Base-by-base conservation (phyloP, 352 stramenopile genomes). In the Phytophthora aleatoria region DNA sequence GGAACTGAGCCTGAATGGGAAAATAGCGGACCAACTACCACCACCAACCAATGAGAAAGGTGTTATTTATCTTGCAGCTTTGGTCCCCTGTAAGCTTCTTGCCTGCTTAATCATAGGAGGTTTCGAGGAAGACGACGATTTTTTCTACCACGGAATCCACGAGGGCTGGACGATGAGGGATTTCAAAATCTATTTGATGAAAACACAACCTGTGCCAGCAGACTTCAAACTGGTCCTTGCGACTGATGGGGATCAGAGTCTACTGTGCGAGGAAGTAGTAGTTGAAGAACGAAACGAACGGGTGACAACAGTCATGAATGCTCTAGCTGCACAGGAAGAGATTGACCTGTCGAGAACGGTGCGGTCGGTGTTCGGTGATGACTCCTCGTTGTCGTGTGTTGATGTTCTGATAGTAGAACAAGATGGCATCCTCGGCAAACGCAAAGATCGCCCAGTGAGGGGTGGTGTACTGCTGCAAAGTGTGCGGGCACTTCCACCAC, bases 281-380 rank as follows among this genome's bases (percentile, higher is more conserved):
- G 30, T 12, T 10, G 44, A 50, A 50, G 26, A 35, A 50, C 33
- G 33, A 12, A 38, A 12, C 33, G 44, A 50, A 12, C 20, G 44
- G 7, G 33, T 50, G 44, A 28, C 30, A 13, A 12, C 15, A 24
- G 30, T 43, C 8, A 24, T 6, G 13, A 43, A 43, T 43, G 15
- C 38, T 11, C 13, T 20, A 20, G 12, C 38, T 20, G 5, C 11
- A 43, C 13, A 42, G 20, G 38, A 43, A 12, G 33, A 12, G 33
- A 43, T 43, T 43, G 38, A 26, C 38, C 38, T 43, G 38, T 10
- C 8, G 38, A 43, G 38, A 43, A 43, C 38, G 38, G 38, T 43
- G 38, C 13, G 33, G 6, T 38, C 33, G 33, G 33, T 38, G 33
- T 12, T 38, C 33, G 10, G 33, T 9, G 33, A 10, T 38, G 33